Evolutionary conservation across 2,329 filamentous ascomycete genomes (phyloP).

Genomic region (Trichoderma polysporum): DNA sequence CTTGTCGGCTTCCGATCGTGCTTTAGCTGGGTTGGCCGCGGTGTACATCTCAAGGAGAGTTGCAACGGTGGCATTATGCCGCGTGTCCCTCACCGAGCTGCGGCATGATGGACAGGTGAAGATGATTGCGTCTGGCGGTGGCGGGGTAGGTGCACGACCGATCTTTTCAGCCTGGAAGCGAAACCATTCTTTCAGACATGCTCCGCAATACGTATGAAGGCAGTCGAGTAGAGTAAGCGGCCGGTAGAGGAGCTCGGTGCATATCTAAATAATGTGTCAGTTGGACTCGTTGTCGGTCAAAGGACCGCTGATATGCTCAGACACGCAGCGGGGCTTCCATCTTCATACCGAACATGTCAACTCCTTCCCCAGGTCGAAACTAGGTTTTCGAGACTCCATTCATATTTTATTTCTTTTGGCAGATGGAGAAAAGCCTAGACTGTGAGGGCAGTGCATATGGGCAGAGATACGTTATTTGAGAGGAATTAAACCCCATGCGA

Average conservation of each 20-base stretch:
- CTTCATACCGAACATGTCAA: slow-evolving; percentile 83
- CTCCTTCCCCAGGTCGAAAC: slow-evolving; percentile 83
- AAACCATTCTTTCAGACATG: slow-evolving; percentile 97
- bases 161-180: slow-evolving; percentile 68
- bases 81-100: slow-evolving; percentile 78
- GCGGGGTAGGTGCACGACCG: slow-evolving; percentile 50
- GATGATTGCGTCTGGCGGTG: slow-evolving; percentile 48
- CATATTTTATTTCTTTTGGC: slow-evolving; percentile 30
- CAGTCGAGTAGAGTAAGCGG: slow-evolving; percentile 90
- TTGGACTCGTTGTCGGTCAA: no score
- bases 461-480: background rate
- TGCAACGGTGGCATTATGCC: slow-evolving; percentile 85
- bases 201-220: slow-evolving; percentile 93
- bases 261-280: slow-evolving; percentile 65
- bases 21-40: slow-evolving; percentile 73
- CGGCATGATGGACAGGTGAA: slow-evolving; percentile 95
- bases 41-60: slow-evolving; percentile 89
- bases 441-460: background rate
- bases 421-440: background rate
- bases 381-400: slow-evolving; percentile 54
- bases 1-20: slow-evolving; percentile 69
- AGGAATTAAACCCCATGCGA: background rate
- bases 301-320: background rate
- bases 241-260: slow-evolving; percentile 90
- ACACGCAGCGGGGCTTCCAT: background rate